These are phyloP conservation scores for Sanghuangporus sanghuang DNA, from an alignment of 1,284 basidiomycete genomes.

Conservation along the genomic window DNA sequence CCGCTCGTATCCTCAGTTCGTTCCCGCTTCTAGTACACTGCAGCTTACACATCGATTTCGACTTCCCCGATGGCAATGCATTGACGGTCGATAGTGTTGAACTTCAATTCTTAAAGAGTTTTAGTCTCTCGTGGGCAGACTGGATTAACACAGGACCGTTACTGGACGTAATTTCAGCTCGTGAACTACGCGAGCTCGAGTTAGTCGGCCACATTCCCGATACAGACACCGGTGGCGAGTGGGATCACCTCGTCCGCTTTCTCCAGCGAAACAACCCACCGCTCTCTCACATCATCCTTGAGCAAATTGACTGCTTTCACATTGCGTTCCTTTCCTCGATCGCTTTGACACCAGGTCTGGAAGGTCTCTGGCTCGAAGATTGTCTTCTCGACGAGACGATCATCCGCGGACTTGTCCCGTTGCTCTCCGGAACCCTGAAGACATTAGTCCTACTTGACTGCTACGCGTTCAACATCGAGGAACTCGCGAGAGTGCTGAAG, in stretches of 20 bases:
- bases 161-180: slow-evolving; percentile 7
- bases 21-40: slow-evolving; percentile 17
- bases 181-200: slow-evolving; percentile 12
- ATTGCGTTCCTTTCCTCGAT: background rate
- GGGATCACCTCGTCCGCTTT: slow-evolving; percentile 9
- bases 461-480: slow-evolving; percentile 6
- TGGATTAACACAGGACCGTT: slow-evolving; percentile 10
- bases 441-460: slow-evolving; percentile 8
- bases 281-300: slow-evolving; percentile 10
- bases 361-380: slow-evolving; percentile 15
- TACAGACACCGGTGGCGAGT: background rate
- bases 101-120: slow-evolving; percentile 1
- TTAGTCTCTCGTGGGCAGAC: slow-evolving; percentile 12
- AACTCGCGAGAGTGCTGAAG: slow-evolving; percentile 3
- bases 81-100: background rate
- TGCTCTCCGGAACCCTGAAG: background rate
- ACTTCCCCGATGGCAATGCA: background rate
- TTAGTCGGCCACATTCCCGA: slow-evolving; percentile 7
- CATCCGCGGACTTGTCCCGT: slow-evolving; percentile 1
- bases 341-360: background rate
- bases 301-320: slow-evolving; percentile 15
- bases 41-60: slow-evolving; percentile 11
- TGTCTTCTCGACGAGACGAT: slow-evolving; percentile 13
- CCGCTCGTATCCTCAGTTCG: background rate
- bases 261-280: slow-evolving; percentile 3